These are phyloP conservation scores for Tubosaeta brunneosetosa DNA, from an alignment of 768 basidiomycete genomes.

Conservation along the genomic window DNA sequence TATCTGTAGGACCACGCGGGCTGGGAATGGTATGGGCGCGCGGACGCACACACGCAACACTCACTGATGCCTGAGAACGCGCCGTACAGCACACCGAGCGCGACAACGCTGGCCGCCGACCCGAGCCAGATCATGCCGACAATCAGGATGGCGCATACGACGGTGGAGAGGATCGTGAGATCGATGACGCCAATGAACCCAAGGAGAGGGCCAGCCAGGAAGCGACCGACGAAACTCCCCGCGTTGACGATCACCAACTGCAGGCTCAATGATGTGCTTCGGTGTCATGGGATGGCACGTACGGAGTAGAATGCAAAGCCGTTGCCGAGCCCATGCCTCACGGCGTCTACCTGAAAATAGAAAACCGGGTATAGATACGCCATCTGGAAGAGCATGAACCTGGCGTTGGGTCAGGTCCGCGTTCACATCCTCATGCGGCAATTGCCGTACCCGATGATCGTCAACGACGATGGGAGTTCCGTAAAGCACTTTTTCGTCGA, in stretches of 20 bases:
- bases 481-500: slow-evolving; percentile 20
- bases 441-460: slow-evolving; percentile 18
- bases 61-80: slow-evolving; percentile 44
- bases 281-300: not conserved
- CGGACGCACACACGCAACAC: slow-evolving; percentile 2
- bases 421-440: not conserved
- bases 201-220: slow-evolving; percentile 37
- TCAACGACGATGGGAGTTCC: slow-evolving; percentile 23
- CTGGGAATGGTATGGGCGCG: not conserved
- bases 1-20: slow-evolving; percentile 19
- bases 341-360: slow-evolving; percentile 54
- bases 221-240: slow-evolving; percentile 44
- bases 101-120: slow-evolving; percentile 34
- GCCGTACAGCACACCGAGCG: slow-evolving; percentile 44
- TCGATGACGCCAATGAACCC: slow-evolving; percentile 42
- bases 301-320: slow-evolving; percentile 55
- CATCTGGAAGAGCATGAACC: slow-evolving; percentile 29
- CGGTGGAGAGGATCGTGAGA: slow-evolving; percentile 34
- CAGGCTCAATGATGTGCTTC: not conserved
- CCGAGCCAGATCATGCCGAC: slow-evolving; percentile 43
- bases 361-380: slow-evolving; percentile 50
- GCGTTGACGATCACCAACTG: slow-evolving; percentile 53
- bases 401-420: not conserved
- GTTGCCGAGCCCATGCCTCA: slow-evolving; percentile 42
- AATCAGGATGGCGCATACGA: slow-evolving; percentile 29